Evolutionary conservation across 1,284 basidiomycete genomes (phyloP), one percentile per base, ranked within the genome.

Genomic region (Hypsizygus ulmarius): DNA sequence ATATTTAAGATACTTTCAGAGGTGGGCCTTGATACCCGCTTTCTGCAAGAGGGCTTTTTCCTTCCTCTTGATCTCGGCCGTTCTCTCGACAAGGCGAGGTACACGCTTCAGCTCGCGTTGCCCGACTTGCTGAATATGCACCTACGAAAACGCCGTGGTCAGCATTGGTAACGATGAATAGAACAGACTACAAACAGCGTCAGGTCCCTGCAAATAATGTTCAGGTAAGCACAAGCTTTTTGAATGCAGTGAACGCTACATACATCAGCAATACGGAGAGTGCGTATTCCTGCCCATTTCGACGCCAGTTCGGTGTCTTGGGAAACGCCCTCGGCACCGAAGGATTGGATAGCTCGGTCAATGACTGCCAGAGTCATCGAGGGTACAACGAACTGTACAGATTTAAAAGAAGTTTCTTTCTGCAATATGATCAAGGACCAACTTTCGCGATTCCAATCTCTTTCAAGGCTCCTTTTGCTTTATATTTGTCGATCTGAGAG

Each of bases 361-460:
- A 98, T 78, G 47, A 99, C 87, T 27, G 76, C 72, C 45, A 92
- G 77, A 0, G 94, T 93, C 83, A 96, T 90, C 0, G 78, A 79
- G 19, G 95, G 94, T 4, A 98, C 93, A 38, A 93, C 84, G 60
- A 96, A 95, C 93, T 94, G 50, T n/a, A 21, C 47, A 38, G 44
- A 40, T 6, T 45, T 56, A 15, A 58, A 48, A 32, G 15, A 14
- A 36, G 4, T 16, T 43, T 30, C 35, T 12, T n/a, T 30, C 10
- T 11, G 14, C 5, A 28, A 19, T 5, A 21, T n/a, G 12, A 37
- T 25, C 8, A 16, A n/a, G 12, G 28, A 60, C 71, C 45, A 50
- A 90, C 94, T 79, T 99, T 99, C 49, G 93, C 92, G 56, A 97
- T 92, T 34, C 92, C 95, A 61, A 99, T 99, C 67, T 98, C 96